Percentiles rank a stretch among this genome's conserved stretches.
phyloP scores from a whole-genome alignment of 1,139 yeast species.

The Taiozyma onychis region DNA sequence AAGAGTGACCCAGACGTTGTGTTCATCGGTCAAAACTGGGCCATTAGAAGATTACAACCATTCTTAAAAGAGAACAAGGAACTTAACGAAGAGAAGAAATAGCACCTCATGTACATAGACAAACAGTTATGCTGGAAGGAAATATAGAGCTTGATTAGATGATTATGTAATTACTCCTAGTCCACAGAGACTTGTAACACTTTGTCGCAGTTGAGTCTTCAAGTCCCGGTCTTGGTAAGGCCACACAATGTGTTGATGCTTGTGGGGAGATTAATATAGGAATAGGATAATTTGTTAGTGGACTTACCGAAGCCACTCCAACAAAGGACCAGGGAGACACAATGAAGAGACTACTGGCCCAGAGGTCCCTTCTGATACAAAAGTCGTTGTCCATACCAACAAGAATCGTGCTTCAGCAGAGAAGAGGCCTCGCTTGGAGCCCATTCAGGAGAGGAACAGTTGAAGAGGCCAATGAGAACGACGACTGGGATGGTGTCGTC shows the following conservation, averaged over 20 bases:
- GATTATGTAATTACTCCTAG: background rate
- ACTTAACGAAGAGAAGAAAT: slow-evolving; percentile 1
- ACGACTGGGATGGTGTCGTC: slow-evolving; percentile 5
- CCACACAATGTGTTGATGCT: background rate
- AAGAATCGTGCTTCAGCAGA: background rate
- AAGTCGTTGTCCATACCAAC: background rate
- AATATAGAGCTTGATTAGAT: background rate
- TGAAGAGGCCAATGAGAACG: slow-evolving; percentile 2
- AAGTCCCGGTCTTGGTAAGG: background rate
- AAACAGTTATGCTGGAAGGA: background rate
- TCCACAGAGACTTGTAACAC: background rate
- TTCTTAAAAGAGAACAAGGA: slow-evolving; percentile 36
- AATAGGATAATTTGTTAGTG: background rate
- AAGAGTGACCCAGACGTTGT: slow-evolving; percentile 58
- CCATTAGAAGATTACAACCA: slow-evolving; percentile 60
- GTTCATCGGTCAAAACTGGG: slow-evolving; percentile 78
- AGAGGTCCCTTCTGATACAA: background rate
- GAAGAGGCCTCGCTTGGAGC: slow-evolving; percentile 5
- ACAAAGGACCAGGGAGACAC: background rate
- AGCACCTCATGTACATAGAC: background rate
- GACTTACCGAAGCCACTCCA: background rate
- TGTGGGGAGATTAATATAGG: background rate
- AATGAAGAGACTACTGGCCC: background rate
- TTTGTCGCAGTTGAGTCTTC: background rate
- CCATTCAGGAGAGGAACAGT: slow-evolving; percentile 5